Percentiles rank a stretch among this genome's conserved stretches.
These are phyloP conservation scores for Amauroascus niger DNA, from an alignment of 2,329 filamentous ascomycete species.

Conservation along the genomic window DNA sequence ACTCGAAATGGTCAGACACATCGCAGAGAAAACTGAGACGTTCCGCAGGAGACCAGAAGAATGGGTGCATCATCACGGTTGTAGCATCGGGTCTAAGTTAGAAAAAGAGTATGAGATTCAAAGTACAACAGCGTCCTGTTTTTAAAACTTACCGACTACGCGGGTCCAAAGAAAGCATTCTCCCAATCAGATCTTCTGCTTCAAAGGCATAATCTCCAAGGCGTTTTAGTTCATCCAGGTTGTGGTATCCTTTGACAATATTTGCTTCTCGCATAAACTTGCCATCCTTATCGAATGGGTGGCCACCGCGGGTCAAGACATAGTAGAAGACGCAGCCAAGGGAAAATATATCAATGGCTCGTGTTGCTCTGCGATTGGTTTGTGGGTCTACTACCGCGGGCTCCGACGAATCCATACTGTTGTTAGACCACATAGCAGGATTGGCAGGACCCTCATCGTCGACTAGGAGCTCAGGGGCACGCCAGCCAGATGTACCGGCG, in stretches of 20 bases:
- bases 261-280: slow-evolving; percentile 95
- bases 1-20: slow-evolving; percentile 92
- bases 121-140: neutral
- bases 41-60: slow-evolving; percentile 91
- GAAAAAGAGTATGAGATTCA: neutral
- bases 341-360: slow-evolving; percentile 95
- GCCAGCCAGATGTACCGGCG: slow-evolving; percentile 89
- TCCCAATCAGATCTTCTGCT: slow-evolving; percentile 73
- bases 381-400: slow-evolving; percentile 46
- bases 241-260: slow-evolving; percentile 80
- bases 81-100: slow-evolving; percentile 55
- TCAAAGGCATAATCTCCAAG: slow-evolving; percentile 79
- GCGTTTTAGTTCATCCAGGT: slow-evolving; percentile 58
- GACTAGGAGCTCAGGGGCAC: slow-evolving; percentile 82
- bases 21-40: slow-evolving; percentile 89
- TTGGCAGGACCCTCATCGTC: slow-evolving; percentile 54
- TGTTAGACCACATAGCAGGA: slow-evolving; percentile 26
- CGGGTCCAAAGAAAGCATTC: slow-evolving; percentile 63
- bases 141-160: slow-evolving; percentile 43
- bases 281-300: slow-evolving; percentile 90
- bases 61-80: slow-evolving; percentile 82
- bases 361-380: slow-evolving; percentile 70
- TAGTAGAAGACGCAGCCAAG: slow-evolving; percentile 98
- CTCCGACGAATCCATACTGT: slow-evolving; percentile 38
- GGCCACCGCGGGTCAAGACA: slow-evolving; percentile 82